Conservation (phyloP, 2,329 filamentous ascomycete genomes). For the Xylaria multiplex region DNA sequence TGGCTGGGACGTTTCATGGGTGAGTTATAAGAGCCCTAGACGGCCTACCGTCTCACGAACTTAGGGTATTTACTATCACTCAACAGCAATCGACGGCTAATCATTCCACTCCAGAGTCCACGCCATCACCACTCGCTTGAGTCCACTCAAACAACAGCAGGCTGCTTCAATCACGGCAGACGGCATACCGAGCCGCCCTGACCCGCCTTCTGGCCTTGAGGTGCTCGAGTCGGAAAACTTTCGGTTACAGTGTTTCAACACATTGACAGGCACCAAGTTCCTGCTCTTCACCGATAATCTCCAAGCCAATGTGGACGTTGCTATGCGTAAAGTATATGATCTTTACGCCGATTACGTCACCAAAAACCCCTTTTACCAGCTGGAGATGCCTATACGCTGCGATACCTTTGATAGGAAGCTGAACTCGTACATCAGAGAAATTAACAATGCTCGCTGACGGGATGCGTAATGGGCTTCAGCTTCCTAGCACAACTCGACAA, state of each 20-base stretch:
- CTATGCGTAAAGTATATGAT: slow-evolving; percentile 89
- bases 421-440: slow-evolving; percentile 79
- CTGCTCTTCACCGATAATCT: slow-evolving; percentile 91
- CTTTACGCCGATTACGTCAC: slow-evolving; percentile 97
- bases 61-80: neutral
- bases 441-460: slow-evolving; percentile 67
- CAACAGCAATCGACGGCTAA: slow-evolving; percentile 26
- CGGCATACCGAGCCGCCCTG: slow-evolving; percentile 60
- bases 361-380: slow-evolving; percentile 99
- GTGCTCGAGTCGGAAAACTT: slow-evolving; percentile 95
- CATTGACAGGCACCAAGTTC: slow-evolving; percentile 94
- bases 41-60: neutral
- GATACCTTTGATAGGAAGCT: slow-evolving; percentile 93
- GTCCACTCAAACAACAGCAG: slow-evolving; percentile 61
- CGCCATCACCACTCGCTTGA: slow-evolving; percentile 73
- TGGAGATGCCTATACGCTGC: slow-evolving; percentile 96
- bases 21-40: slow-evolving; percentile 53
- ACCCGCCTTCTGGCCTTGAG: slow-evolving; percentile 82
- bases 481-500: neutral
- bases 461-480: slow-evolving; percentile 14
- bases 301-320: slow-evolving; percentile 85
- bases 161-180: slow-evolving; percentile 36
- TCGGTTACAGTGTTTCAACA: slow-evolving; percentile 94
- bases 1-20: slow-evolving; percentile 98
- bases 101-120: slow-evolving; percentile 63